These are phyloP conservation scores for Aspergillus melleus DNA, from an alignment of 2,329 filamentous ascomycete species.

Conservation along the genomic window DNA sequence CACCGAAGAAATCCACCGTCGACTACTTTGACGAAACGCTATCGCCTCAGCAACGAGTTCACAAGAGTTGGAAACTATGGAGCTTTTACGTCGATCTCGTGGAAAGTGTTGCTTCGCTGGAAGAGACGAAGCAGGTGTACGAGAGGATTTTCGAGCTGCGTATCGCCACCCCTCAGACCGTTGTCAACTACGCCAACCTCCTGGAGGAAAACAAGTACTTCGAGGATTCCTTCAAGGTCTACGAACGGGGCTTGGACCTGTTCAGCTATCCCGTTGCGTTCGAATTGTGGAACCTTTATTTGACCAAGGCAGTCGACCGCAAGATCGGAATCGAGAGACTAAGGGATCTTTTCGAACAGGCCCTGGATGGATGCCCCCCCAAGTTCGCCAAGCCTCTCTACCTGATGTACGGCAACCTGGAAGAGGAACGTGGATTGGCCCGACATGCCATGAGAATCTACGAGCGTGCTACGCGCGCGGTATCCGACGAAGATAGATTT, in stretches of 20 bases:
- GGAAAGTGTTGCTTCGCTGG: constrained; percentile 85
- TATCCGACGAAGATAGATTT: constrained; percentile 88
- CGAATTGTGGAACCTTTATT: constrained; percentile 96
- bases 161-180: constrained; percentile 95
- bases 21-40: constrained; percentile 97
- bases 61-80: constrained; percentile 99
- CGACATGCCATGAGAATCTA: constrained; percentile 99
- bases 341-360: constrained; percentile 94
- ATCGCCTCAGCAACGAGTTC: constrained; percentile 90
- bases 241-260: constrained; percentile 93
- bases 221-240: constrained; percentile 97
- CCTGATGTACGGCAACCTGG: constrained; percentile 96
- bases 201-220: constrained; percentile 93
- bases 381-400: constrained; percentile 96
- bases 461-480: constrained; percentile 90
- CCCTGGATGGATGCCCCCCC: constrained; percentile 88
- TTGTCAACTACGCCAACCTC: constrained; percentile 97
- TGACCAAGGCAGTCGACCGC: constrained; percentile 94
- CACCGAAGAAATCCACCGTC: constrained; percentile 96
- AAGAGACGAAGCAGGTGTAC: constrained; percentile 92
- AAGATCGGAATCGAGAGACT: constrained; percentile 94
- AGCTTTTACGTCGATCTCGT: constrained; percentile 98
- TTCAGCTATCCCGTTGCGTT: constrained; percentile 98
- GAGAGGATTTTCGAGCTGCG: constrained; percentile 97
- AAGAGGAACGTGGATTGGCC: constrained; percentile 91